A percentile compares a stretch with the other conserved stretches of the same genome.
These are phyloP conservation scores for Populus nigra DNA, from an alignment of 345 rosid species.

Conservation along the genomic window DNA sequence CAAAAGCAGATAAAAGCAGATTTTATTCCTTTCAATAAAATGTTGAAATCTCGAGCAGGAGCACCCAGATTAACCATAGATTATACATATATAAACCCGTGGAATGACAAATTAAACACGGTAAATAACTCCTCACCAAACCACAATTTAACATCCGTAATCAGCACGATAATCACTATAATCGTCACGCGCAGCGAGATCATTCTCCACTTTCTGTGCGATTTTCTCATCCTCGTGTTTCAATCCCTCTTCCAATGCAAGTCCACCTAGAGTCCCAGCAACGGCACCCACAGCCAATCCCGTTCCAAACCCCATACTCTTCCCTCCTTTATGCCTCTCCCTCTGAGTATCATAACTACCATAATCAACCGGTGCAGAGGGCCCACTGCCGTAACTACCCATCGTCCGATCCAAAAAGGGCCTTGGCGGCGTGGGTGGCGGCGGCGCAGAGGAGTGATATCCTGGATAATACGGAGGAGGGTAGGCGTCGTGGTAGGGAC, in stretches of 20 bases:
- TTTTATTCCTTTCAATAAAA: slow-evolving; percentile 3
- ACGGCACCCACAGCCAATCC: slow-evolving; percentile 40
- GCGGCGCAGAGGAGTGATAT: slow-evolving; percentile 21
- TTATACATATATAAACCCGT: neutral
- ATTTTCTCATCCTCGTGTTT: slow-evolving; percentile 36
- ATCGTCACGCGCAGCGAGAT: slow-evolving; percentile 20
- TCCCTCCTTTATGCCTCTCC: slow-evolving; percentile 29
- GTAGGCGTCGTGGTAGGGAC: slow-evolving; percentile 29
- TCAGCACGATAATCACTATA: slow-evolving; percentile 24
- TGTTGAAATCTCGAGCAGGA: neutral
- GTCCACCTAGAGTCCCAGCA: slow-evolving; percentile 37
- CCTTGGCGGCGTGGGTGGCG: slow-evolving; percentile 28
- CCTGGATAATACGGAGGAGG: slow-evolving; percentile 16
- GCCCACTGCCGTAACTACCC: slow-evolving; percentile 20
- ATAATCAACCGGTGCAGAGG: slow-evolving; percentile 55
- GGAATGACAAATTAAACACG: neutral
- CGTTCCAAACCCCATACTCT: slow-evolving; percentile 24
- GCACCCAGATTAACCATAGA: slow-evolving; percentile 4
- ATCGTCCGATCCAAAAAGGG: slow-evolving; percentile 26
- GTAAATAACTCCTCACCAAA: neutral
- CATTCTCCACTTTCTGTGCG: slow-evolving; percentile 25
- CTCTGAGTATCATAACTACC: slow-evolving; percentile 37
- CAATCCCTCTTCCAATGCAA: slow-evolving; percentile 36
- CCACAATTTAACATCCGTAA: slow-evolving; percentile 8
- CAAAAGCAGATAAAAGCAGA: neutral